Evolutionary conservation across 176 grass and related monocot species (phyloP).

Genomic region (Ensete ventricosum): DNA sequence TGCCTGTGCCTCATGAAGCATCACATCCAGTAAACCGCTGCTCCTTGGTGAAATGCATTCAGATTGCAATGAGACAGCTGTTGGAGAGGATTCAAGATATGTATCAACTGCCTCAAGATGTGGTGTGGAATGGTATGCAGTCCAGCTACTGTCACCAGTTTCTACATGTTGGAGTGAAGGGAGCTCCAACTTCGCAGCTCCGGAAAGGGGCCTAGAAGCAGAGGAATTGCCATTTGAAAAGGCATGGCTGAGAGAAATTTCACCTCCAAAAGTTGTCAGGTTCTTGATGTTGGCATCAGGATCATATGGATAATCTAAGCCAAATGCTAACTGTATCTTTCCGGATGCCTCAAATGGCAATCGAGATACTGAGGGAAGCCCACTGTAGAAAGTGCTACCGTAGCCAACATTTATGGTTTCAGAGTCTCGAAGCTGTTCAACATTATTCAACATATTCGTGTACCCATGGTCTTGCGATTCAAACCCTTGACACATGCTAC

Average conservation of each 20-base stretch:
- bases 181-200: slow-evolving; percentile 92
- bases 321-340: slow-evolving; percentile 29
- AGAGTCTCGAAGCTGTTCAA: too few relatives aligned
- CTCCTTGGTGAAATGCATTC: slow-evolving; percentile 42
- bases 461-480: too few relatives aligned
- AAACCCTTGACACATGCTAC: slow-evolving; percentile 22
- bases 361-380: not conserved
- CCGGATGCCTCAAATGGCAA: slow-evolving; percentile 47
- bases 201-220: slow-evolving; percentile 61
- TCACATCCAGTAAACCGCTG: slow-evolving; percentile 70
- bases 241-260: slow-evolving; percentile 58
- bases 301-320: slow-evolving; percentile 47
- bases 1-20: slow-evolving; percentile 56
- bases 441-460: too few relatives aligned
- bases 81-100: slow-evolving; percentile 45
- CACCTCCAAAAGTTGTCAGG: slow-evolving; percentile 42
- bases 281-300: slow-evolving; percentile 43
- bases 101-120: slow-evolving; percentile 47
- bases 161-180: slow-evolving; percentile 99
- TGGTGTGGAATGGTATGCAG: slow-evolving; percentile 34
- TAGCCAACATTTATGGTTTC: too few relatives aligned
- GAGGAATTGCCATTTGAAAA: slow-evolving; percentile 80
- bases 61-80: slow-evolving; percentile 44
- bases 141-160: slow-evolving; percentile 61
- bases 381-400: too few relatives aligned